These are phyloP conservation scores for Cyclotella kingstonii DNA, from an alignment of 108 stramenopile species.

Conservation along the genomic window DNA sequence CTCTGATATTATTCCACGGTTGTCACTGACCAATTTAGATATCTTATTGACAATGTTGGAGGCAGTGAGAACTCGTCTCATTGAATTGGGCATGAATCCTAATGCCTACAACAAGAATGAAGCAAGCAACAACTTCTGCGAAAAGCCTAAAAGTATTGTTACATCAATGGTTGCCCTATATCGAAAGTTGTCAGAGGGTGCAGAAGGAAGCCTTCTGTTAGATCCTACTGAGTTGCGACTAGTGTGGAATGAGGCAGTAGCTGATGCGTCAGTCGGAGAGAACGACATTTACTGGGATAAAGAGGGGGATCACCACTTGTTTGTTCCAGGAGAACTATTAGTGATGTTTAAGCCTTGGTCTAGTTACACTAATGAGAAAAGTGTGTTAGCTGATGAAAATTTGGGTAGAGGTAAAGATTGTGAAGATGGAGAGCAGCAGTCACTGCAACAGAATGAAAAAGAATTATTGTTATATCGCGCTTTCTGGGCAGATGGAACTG, in stretches of 20 bases:
- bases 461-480: background rate
- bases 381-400: background rate
- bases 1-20: conserved; percentile 68
- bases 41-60: conserved; percentile 58
- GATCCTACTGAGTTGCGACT: conserved; percentile 37
- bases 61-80: conserved; percentile 38
- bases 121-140: background rate
- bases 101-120: conserved; percentile 9
- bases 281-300: conserved; percentile 39
- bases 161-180: conserved; percentile 49
- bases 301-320: conserved; percentile 53
- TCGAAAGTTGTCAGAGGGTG: conserved; percentile 44
- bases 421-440: conserved; percentile 1
- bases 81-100: conserved; percentile 48
- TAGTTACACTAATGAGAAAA: background rate
- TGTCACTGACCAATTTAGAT: conserved; percentile 59
- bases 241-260: conserved; percentile 42
- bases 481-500: conserved; percentile 58
- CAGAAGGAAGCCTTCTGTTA: conserved; percentile 50
- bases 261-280: conserved; percentile 48
- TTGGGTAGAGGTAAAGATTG: background rate
- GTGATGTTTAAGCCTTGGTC: conserved; percentile 57
- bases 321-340: conserved; percentile 57
- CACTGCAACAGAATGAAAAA: background rate
- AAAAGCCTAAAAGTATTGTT: conserved; percentile 10